Conservation (phyloP, 352 stramenopile genomes). For the Phytopythium oedochilum region DNA sequence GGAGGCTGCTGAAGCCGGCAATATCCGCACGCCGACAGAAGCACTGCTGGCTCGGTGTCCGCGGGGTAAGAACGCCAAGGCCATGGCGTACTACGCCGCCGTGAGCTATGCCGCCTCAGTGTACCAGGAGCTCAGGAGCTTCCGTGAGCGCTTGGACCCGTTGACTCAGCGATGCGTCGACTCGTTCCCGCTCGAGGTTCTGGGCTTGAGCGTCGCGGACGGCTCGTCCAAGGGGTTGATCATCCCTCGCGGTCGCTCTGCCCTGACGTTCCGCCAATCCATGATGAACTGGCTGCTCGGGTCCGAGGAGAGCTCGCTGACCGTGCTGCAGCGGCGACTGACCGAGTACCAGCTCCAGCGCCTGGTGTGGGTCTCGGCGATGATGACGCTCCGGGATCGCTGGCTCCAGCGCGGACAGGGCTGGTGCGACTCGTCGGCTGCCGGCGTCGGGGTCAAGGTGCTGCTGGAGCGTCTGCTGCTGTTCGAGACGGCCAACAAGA, state of each 20-base stretch:
- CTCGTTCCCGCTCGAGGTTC: constrained; percentile 30
- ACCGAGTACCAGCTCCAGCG: constrained; percentile 47
- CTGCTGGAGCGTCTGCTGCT: constrained; percentile 49
- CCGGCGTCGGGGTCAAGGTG: constrained; percentile 60
- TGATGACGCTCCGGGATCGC: constrained; percentile 51
- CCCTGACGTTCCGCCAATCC: constrained; percentile 34
- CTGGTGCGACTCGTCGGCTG: constrained; percentile 53
- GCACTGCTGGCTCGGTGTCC: constrained; percentile 44
- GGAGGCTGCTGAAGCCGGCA: constrained; percentile 28
- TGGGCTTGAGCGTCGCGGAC: neutral
- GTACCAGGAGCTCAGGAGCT: constrained; percentile 56
- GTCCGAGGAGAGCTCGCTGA: constrained; percentile 31
- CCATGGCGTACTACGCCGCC: constrained; percentile 67
- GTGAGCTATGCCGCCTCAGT: constrained; percentile 51
- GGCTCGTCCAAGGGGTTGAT: constrained; percentile 34
- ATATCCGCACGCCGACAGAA: constrained; percentile 48
- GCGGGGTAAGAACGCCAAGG: constrained; percentile 36
- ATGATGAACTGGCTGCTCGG: constrained; percentile 62
- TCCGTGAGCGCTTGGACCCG: constrained; percentile 41
- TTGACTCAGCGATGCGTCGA: constrained; percentile 33
- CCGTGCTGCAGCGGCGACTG: constrained; percentile 39
- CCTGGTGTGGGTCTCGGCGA: constrained; percentile 48
- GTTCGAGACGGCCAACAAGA: constrained; percentile 65
- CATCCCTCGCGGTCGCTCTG: constrained; percentile 43
- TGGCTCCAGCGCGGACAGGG: constrained; percentile 62